phyloP scores from a whole-genome alignment of 2,329 filamentous ascomycete genomes.

The Arachnopeziza araneosa region DNA sequence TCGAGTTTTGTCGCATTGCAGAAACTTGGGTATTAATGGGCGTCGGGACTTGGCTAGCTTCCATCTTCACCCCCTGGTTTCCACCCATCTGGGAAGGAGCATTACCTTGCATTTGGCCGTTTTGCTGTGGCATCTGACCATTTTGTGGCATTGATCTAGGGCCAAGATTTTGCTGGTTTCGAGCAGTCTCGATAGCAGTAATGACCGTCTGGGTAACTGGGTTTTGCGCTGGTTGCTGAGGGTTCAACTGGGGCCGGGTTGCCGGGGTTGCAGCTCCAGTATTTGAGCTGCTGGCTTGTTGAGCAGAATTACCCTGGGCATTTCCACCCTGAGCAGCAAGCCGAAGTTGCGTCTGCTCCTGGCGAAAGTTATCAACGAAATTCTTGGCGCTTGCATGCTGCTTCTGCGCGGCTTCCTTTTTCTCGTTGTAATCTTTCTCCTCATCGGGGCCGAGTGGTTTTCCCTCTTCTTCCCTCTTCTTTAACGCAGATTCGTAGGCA shows the following conservation, averaged over 20 bases:
- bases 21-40: slow-evolving; percentile 28
- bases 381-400: slow-evolving; percentile 41
- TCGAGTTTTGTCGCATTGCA: slow-evolving; percentile 20
- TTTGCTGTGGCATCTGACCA: slow-evolving; percentile 14
- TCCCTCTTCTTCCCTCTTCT: slow-evolving; percentile 39
- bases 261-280: neutral
- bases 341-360: slow-evolving; percentile 30
- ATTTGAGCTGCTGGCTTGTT: neutral
- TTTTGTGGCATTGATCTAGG: slow-evolving; percentile 23
- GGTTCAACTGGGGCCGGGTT: slow-evolving; percentile 25
- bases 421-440: slow-evolving; percentile 38
- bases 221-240: slow-evolving; percentile 24
- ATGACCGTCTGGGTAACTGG: slow-evolving; percentile 31
- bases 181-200: slow-evolving; percentile 30
- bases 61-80: slow-evolving; percentile 24
- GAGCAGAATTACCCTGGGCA: slow-evolving; percentile 7
- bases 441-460: slow-evolving; percentile 43
- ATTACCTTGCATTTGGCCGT: slow-evolving; percentile 13
- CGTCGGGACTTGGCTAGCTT: slow-evolving; percentile 18
- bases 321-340: slow-evolving; percentile 23
- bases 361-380: slow-evolving; percentile 44
- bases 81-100: slow-evolving; percentile 17
- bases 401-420: slow-evolving; percentile 41
- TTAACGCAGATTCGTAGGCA: slow-evolving; percentile 38
- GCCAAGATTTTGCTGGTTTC: slow-evolving; percentile 29